phyloP scores from a whole-genome alignment of 352 stramenopile species.

The Pythium oligandrum region DNA sequence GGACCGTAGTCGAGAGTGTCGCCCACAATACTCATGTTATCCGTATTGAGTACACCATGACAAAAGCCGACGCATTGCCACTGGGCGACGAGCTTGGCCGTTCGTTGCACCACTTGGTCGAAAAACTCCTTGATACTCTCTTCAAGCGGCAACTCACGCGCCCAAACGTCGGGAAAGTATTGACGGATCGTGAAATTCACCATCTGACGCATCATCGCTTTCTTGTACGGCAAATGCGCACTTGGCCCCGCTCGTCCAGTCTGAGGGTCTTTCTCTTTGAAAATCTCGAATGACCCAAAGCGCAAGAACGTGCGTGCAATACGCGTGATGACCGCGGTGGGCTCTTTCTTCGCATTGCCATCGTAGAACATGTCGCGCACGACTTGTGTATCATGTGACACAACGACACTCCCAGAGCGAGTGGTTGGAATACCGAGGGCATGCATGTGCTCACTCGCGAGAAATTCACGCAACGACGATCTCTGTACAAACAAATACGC shows the following conservation, averaged over 20 bases:
- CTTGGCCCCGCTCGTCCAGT: constrained; percentile 70
- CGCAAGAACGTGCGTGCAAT: constrained; percentile 92
- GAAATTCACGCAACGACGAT: constrained; percentile 96
- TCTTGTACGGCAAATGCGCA: constrained; percentile 55
- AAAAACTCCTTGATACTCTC: constrained; percentile 34
- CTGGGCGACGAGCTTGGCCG: constrained; percentile 77
- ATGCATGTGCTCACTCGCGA: constrained; percentile 96
- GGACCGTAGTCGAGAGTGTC: constrained; percentile 93
- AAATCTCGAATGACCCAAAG: constrained; percentile 96
- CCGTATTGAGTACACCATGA: constrained; percentile 91
- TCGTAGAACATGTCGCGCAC: constrained; percentile 88
- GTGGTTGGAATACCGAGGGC: constrained; percentile 93
- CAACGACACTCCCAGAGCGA: constrained; percentile 75
- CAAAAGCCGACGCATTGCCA: constrained; percentile 87
- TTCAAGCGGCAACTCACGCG: constrained; percentile 7
- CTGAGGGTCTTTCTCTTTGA: constrained; percentile 70
- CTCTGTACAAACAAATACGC: constrained; percentile 33
- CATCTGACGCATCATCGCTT: constrained; percentile 66
- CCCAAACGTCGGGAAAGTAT: constrained; percentile 54
- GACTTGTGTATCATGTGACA: constrained; percentile 67
- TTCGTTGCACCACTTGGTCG: constrained; percentile 58
- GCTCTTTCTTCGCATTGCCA: constrained; percentile 78
- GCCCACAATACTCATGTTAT: constrained; percentile 90
- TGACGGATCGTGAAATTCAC: constrained; percentile 74
- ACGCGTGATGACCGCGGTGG: constrained; percentile 78